Percentiles rank a stretch among this genome's conserved stretches.
Conservation (phyloP, 2,329 filamentous ascomycete species). For the Phoma sp. region DNA sequence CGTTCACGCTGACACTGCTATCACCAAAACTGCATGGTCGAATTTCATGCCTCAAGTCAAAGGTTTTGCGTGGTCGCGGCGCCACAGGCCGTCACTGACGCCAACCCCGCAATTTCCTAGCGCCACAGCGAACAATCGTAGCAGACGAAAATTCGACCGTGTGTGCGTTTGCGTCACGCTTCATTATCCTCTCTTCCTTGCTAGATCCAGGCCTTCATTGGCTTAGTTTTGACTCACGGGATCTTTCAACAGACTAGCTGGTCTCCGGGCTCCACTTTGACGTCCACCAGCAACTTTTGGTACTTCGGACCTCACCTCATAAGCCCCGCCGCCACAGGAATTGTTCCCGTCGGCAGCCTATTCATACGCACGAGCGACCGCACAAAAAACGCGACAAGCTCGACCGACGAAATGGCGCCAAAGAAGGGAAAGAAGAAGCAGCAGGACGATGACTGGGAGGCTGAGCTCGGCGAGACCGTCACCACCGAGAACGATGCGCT, state of each 20-base stretch:
- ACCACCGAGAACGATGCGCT: slow-evolving; percentile 63
- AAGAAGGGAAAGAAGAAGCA: slow-evolving; percentile 92
- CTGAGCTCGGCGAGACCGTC: slow-evolving; percentile 81
- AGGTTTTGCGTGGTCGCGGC: not conserved
- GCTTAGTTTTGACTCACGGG: slow-evolving; percentile 32
- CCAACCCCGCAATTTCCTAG: not conserved
- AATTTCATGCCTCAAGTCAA: not conserved
- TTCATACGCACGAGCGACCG: slow-evolving; percentile 9
- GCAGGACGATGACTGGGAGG: slow-evolving; percentile 94
- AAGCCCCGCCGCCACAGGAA: slow-evolving; percentile 23
- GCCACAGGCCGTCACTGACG: not conserved
- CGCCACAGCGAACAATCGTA: slow-evolving; percentile 13
- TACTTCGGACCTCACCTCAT: slow-evolving; percentile 9
- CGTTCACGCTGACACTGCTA: too few species aligned
- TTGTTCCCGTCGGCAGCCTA: slow-evolving; percentile 5
- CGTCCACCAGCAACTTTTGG: slow-evolving; percentile 10
- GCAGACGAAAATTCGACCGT: slow-evolving; percentile 31
- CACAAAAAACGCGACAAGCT: not conserved
- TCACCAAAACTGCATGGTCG: too few species aligned
- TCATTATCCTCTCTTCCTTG: slow-evolving; percentile 24
- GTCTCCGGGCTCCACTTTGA: slow-evolving; percentile 16
- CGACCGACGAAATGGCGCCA: slow-evolving; percentile 72
- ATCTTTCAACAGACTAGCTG: slow-evolving; percentile 15
- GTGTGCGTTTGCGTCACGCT: slow-evolving; percentile 36
- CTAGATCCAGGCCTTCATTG: slow-evolving; percentile 35